Evolutionary conservation across 345 rosid genomes (phyloP), one percentile per base, ranked within the genome.

Genomic region (Citrus sinensis): DNA sequence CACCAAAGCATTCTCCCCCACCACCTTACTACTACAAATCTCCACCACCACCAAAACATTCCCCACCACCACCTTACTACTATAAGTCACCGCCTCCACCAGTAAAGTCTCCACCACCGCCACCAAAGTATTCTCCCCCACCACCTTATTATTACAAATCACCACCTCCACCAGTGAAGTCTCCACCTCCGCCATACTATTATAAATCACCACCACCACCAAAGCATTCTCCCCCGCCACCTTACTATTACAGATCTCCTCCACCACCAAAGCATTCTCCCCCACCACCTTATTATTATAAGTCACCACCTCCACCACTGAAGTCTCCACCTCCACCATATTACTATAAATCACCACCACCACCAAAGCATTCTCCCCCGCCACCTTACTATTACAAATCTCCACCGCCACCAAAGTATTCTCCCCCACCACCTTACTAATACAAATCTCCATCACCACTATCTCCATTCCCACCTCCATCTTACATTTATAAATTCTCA

Each of bases 191-290:
- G 0, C 20, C 17, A 6, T 65, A 76, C 25, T 25, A 25, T 4
- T 71, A 54, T 39, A 11, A 16, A 17, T 71, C 51, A 4, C 42
- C 63, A 0, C 71, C 70, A 0, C 20, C 56, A 17, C 6, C 35
- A 34, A 0, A 4, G 6, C 1, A 5, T 4, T 67, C 51, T 3
- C 54, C 54, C 0, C 51, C 54, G 0, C 59, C 81, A 0, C 77
- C 77, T 2, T 78, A 78, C 1, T 35, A 16, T 76, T 82, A 85
- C 4, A 35, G 39, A 0, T 79, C 83, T 0, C 79, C 56, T 4
- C 22, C 19, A 1, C 7, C 58, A 17, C 7, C 22, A 46, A 24
- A 62, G 10, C 67, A 42, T 63, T 46, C 14, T 46, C 13, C 4
- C 10, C 3, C 13, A 0, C 3, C 46, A 3, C 20, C 17, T 22